Conservation (phyloP, 2,329 filamentous ascomycete genomes). For the Raffaelea albimanens region DNA sequence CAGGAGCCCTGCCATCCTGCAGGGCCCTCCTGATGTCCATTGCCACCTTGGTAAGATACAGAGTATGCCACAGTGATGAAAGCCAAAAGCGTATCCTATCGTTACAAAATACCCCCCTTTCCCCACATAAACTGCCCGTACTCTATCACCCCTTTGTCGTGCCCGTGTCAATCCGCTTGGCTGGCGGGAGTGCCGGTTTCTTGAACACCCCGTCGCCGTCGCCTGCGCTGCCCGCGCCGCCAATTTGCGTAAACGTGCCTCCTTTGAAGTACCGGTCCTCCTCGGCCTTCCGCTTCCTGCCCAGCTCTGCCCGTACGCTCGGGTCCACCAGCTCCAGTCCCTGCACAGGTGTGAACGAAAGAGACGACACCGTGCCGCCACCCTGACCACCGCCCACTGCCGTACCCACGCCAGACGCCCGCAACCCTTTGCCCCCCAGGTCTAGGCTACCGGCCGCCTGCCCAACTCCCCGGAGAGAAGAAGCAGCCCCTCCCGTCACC, state of each 20-base stretch:
- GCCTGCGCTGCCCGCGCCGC: slow-evolving; percentile 25
- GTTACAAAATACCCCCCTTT: too few species aligned
- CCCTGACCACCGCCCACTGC: slow-evolving; percentile 45
- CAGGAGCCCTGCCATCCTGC: too few species aligned
- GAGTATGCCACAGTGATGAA: too few species aligned
- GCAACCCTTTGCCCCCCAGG: slow-evolving; percentile 68
- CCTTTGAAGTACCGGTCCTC: slow-evolving; percentile 96
- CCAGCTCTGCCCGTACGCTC: slow-evolving; percentile 79
- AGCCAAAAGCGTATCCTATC: too few species aligned
- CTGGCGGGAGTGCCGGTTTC: slow-evolving; percentile 63
- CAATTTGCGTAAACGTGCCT: slow-evolving; percentile 90
- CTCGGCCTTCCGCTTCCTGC: slow-evolving; percentile 83
- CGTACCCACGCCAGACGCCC: slow-evolving; percentile 72
- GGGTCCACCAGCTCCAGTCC: slow-evolving; percentile 93
- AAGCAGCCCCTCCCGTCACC: slow-evolving; percentile 59
- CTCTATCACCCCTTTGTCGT: slow-evolving; percentile 32
- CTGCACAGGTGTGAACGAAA: slow-evolving; percentile 91
- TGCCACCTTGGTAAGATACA: too few species aligned
- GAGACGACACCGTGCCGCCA: slow-evolving; percentile 75
- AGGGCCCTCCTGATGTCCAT: too few species aligned
- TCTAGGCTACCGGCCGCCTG: slow-evolving; percentile 54
- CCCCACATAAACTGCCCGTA: neutral
- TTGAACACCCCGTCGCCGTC: slow-evolving; percentile 59
- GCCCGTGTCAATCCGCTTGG: slow-evolving; percentile 64
- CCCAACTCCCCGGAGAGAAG: slow-evolving; percentile 72